Evolutionary conservation across 441 rosid species (phyloP), one percentile per base, ranked within the genome.

Genomic region (Mallotus japonicus): DNA sequence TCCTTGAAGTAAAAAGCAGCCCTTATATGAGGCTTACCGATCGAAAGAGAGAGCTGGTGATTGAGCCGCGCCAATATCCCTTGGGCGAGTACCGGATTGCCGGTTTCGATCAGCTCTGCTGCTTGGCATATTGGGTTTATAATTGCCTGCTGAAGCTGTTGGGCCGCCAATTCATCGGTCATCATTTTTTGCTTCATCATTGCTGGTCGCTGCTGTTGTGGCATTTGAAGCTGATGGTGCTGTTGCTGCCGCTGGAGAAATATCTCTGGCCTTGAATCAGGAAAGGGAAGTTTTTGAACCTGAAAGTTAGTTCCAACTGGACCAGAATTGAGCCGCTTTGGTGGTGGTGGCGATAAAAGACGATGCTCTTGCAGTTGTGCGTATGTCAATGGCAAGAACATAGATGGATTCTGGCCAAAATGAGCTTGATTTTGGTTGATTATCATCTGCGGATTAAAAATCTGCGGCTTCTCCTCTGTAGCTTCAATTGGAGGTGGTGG

Each of bases 31-130:
- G 99, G 95, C 84, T 90, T 92, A 65, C 96, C 96, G 0, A 81
- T 64, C 0, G 92, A 91, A 49, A 71, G 61, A 61, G 96, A 86
- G 88, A 94, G 96, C 86, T 88, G 89, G 86, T 95, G 99, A 95
- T 95, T 95, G 98, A 95, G 99, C 99, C 98, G 99, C 99, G 99
- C 99, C 99, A 95, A 95, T 95, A 95, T 95, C 99, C 85, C 95
- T 86, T 95, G 99, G 94, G 98, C 99, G 93, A 83, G 90, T 76
- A 78, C 75, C 77, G 79, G 76, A 70, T 88, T 89, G 65, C 90
- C 87, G 75, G 84, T 85, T 76, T 65, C 79, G 61, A 76, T 76
- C 72, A 76, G 75, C 72, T 76, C 79, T 76, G 79, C 79, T 42
- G 72, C 79, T 40, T 76, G 78, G 65, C 74, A 76, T 64, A 70